A percentile compares a stretch with the other conserved stretches of the same genome.
These are phyloP conservation scores for Neofusicoccum sp. DNA, from an alignment of 2,329 filamentous ascomycete species.

Conservation along the genomic window DNA sequence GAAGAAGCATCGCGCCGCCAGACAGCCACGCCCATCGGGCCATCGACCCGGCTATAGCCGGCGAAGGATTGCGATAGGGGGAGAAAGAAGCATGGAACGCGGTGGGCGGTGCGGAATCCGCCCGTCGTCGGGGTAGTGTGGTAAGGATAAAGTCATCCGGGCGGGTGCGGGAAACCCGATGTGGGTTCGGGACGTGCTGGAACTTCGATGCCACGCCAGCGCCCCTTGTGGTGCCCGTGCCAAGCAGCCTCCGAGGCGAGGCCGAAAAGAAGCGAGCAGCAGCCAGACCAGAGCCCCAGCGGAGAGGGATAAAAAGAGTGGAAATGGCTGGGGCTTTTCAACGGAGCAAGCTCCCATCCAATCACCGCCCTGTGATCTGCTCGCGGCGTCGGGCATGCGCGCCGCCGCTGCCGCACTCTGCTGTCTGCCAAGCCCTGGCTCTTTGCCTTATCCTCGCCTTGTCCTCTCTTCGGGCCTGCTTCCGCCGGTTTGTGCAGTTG, in stretches of 20 bases:
- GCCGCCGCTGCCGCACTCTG: neutral
- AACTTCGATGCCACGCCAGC: constrained; percentile 2
- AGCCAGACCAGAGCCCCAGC: neutral
- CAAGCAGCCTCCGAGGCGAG: neutral
- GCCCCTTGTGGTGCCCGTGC: neutral
- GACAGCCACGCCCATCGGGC: neutral
- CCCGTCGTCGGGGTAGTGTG: neutral
- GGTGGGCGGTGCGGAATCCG: no score
- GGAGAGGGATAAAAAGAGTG: neutral
- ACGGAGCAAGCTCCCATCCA: constrained; percentile 8
- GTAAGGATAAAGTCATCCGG: neutral
- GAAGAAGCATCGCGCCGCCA: no score
- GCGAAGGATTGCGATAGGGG: no score
- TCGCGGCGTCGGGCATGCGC: neutral
- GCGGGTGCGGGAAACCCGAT: neutral
- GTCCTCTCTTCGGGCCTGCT: neutral
- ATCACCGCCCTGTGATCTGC: neutral
- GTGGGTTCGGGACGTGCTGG: neutral
- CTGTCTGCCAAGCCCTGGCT: neutral
- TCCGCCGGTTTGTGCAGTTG: neutral
- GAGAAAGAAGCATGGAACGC: no score
- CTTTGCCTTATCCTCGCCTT: neutral
- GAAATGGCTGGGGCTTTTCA: neutral
- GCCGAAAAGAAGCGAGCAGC: neutral
- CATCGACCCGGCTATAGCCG: constrained; percentile 4